Percentiles rank a stretch among this genome's conserved stretches.
Evolutionary conservation across 2,329 filamentous ascomycete species (phyloP).

Genomic region (Fusarium sp.): DNA sequence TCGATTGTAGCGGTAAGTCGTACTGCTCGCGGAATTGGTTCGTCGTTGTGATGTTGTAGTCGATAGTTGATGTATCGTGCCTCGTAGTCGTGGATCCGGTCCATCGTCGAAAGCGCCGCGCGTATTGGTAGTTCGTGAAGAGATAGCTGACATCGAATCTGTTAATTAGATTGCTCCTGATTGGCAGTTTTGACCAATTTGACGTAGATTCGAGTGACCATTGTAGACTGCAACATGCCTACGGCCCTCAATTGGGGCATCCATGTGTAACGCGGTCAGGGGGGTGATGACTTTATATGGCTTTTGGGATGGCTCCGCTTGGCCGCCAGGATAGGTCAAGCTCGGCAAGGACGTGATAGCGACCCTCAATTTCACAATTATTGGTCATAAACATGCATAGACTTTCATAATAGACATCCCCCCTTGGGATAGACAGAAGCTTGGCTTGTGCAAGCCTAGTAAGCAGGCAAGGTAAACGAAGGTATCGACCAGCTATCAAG

Average conservation of each 20-base stretch:
- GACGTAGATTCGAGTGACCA: neutral
- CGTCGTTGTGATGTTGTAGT: neutral
- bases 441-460: slow-evolving; percentile 6
- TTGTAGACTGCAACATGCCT: neutral
- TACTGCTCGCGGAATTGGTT: neutral
- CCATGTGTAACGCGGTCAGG: slow-evolving; percentile 19
- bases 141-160: neutral
- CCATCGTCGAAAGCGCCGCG: neutral
- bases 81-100: slow-evolving; percentile 1
- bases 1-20: neutral
- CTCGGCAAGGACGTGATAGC: slow-evolving; percentile 13
- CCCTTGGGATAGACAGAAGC: neutral
- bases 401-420: slow-evolving; percentile 7
- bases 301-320: slow-evolving; percentile 24
- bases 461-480: neutral
- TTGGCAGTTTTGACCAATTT: neutral
- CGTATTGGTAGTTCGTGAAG: neutral
- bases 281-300: slow-evolving; percentile 39
- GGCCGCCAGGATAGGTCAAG: slow-evolving; percentile 21
- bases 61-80: neutral
- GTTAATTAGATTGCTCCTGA: neutral
- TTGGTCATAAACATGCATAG: slow-evolving; percentile 32
- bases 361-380: slow-evolving; percentile 19
- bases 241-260: neutral
- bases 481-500: neutral